These are phyloP conservation scores for Erucastrum elatum DNA, from an alignment of 345 rosid species.

Conservation along the genomic window DNA sequence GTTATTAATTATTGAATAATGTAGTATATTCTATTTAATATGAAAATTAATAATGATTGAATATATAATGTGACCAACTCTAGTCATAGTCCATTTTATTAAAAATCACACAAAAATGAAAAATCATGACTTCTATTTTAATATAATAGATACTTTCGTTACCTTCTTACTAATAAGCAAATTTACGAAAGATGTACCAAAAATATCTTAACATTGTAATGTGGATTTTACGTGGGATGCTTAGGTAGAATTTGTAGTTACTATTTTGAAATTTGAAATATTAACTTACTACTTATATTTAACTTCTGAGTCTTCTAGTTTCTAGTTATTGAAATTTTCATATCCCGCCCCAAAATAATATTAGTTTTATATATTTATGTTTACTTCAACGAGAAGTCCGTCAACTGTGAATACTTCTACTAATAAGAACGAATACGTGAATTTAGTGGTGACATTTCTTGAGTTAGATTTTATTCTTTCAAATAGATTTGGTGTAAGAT, in stretches of 20 bases:
- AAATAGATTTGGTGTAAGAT: slow-evolving; percentile 31
- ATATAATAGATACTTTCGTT: not conserved
- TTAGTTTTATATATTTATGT: not conserved
- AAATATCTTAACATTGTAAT: not conserved
- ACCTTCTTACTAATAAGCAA: not conserved
- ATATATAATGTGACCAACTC: too few species aligned
- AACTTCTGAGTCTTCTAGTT: not conserved
- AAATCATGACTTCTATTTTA: too few species aligned
- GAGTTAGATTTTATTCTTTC: slow-evolving; percentile 32
- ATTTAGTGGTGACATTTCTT: slow-evolving; percentile 22
- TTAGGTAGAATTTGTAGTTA: not conserved
- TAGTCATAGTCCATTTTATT: too few species aligned
- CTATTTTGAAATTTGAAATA: not conserved
- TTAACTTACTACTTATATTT: not conserved
- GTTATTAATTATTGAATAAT: too few species aligned
- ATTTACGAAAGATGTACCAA: not conserved
- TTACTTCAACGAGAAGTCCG: not conserved
- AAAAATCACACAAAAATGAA: too few species aligned
- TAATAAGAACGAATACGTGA: slow-evolving; percentile 9
- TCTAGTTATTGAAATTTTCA: not conserved
- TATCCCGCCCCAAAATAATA: not conserved
- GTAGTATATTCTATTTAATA: too few species aligned
- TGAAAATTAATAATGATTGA: too few species aligned
- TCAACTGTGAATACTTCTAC: not conserved
- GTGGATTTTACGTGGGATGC: not conserved